Percentiles rank a stretch among this genome's conserved stretches.
Evolutionary conservation across 2,329 filamentous ascomycete species (phyloP).

Genomic region (Claviceps sp.): DNA sequence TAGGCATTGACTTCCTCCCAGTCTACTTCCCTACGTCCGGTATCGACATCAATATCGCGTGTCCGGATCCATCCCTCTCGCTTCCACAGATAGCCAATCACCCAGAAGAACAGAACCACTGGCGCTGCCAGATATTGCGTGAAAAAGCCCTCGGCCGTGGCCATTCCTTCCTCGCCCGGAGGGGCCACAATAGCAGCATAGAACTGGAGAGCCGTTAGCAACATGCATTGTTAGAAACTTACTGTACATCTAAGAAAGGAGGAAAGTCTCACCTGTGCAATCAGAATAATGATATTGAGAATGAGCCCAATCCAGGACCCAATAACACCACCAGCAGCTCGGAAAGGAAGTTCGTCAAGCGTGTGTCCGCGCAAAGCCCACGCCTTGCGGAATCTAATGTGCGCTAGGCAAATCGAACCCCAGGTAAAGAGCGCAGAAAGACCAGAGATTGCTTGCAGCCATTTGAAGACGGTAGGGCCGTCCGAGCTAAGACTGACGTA

Average conservation of each 20-base stretch:
- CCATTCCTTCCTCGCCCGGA: conserved; percentile 18
- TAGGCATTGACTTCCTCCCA: conserved; percentile 49
- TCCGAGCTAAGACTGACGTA: conserved; percentile 25
- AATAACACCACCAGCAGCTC: conserved; percentile 42
- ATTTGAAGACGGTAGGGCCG: conserved; percentile 41
- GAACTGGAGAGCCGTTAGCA: conserved; percentile 18
- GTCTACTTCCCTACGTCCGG: conserved; percentile 50
- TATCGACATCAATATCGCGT: conserved; percentile 53
- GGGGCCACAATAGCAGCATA: conserved; percentile 32
- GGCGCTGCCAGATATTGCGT: conserved; percentile 38
- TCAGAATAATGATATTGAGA: conserved; percentile 42
- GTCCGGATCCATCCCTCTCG: conserved; percentile 43
- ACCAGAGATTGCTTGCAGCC: conserved; percentile 50
- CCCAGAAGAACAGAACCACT: conserved; percentile 43
- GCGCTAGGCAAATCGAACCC: conserved; percentile 48
- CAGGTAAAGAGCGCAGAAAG: conserved; percentile 50
- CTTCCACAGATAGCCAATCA: conserved; percentile 52
- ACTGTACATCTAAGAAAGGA: neutral
- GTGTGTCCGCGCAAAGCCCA: conserved; percentile 46
- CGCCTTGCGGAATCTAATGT: conserved; percentile 50
- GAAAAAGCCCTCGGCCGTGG: conserved; percentile 39
- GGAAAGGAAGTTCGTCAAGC: conserved; percentile 53
- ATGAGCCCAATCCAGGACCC: conserved; percentile 51
- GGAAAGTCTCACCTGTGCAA: conserved; percentile 32
- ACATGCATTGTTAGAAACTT: neutral